phyloP scores from a whole-genome alignment of 2,329 filamentous ascomycete genomes.

The Clonostachys rosea region DNA sequence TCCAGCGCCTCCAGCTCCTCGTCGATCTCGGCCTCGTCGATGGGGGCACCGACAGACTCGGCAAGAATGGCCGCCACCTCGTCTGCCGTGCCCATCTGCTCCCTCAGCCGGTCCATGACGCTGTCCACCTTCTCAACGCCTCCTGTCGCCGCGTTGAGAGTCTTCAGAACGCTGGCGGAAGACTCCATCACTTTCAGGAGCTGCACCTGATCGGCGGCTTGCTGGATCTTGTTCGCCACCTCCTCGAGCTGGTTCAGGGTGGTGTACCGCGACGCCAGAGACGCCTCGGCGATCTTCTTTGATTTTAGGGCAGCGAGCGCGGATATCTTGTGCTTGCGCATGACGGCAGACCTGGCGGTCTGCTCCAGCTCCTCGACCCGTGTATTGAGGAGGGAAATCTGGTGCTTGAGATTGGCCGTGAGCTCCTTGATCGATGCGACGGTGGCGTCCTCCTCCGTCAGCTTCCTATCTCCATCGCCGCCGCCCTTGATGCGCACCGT shows the following conservation, averaged over 20 bases:
- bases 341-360: slow-evolving; percentile 66
- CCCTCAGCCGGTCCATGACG: slow-evolving; percentile 69
- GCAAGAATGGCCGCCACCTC: slow-evolving; percentile 76
- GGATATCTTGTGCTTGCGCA: slow-evolving; percentile 65
- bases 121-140: slow-evolving; percentile 71
- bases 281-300: slow-evolving; percentile 76
- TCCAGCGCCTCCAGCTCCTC: slow-evolving; percentile 80
- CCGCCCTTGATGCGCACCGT: slow-evolving; percentile 70
- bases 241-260: slow-evolving; percentile 80
- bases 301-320: slow-evolving; percentile 76
- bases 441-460: slow-evolving; percentile 75
- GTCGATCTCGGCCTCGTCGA: slow-evolving; percentile 83
- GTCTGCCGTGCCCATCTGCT: slow-evolving; percentile 77
- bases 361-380: slow-evolving; percentile 62
- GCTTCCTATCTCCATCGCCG: slow-evolving; percentile 34
- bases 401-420: slow-evolving; percentile 67
- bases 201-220: slow-evolving; percentile 79
- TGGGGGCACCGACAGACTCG: slow-evolving; percentile 44
- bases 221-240: slow-evolving; percentile 76
- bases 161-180: slow-evolving; percentile 66
- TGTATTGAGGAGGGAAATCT: slow-evolving; percentile 61
- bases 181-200: slow-evolving; percentile 79
- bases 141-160: slow-evolving; percentile 73
- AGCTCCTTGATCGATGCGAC: slow-evolving; percentile 82
- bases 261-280: slow-evolving; percentile 65